Evolutionary conservation across 441 rosid species (phyloP), one percentile per base, ranked within the genome.

Genomic region (Melastoma candidum): DNA sequence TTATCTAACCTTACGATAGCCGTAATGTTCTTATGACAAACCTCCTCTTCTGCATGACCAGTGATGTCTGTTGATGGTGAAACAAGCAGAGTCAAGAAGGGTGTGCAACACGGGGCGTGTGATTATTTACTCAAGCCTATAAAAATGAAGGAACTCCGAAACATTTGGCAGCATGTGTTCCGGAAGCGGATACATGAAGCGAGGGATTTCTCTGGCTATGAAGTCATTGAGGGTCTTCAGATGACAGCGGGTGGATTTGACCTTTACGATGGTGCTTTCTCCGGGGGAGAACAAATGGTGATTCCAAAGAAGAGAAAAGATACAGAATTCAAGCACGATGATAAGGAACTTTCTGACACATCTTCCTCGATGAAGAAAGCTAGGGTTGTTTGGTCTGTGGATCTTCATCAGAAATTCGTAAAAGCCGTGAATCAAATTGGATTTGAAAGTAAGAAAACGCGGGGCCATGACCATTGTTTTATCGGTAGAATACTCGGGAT

Each of bases 21-120:
- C 13, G 56, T 52, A 27, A 12, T 25, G 3, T 8, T 52, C 56
- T 44, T 12, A 29, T 43, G 7, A 36, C 26, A 12, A 14, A 9
- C 26, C 43, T 14, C 46, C 32, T 46, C 67, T 41, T 58, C 60
- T 46, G 51, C 50, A 7, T 49, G 32, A 45, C 27, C 74, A 83
- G 90, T 83, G 86, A 80, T 83, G 77, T 83, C 86, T 0, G 86
- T 77, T 0, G 86, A 83, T 57, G 82, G 86, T 3, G 86, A 83
- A 61, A 82, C 81, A 0, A 83, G 79, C 62, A 65, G 79, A 44
- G 86, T 83, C 41, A 80, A 79, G 86, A 83, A 80, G 13, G 90
- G 90, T 2, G 82, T 83, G 12, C 85, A 77, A 48, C 90, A 83
- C 39, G 90, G 87, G 0, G 90, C 90, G 8, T 83, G 90, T 54